Evolutionary conservation across 2,329 filamentous ascomycete genomes (phyloP).

Genomic region (Dactylellina parvicollis): DNA sequence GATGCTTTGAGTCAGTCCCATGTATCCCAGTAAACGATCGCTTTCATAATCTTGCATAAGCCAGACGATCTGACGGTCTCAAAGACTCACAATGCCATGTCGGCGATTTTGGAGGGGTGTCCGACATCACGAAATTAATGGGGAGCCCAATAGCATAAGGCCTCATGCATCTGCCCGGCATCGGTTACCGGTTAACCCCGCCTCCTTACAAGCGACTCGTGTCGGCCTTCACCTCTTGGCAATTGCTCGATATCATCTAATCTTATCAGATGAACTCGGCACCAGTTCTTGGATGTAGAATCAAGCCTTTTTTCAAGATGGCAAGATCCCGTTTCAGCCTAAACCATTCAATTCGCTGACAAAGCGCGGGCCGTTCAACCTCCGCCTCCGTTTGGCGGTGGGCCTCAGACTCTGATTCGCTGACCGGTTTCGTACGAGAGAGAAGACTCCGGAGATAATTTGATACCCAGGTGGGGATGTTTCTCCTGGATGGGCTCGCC

Average conservation of each 20-base stretch:
- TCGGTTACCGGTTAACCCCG: not conserved
- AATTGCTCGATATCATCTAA: not conserved
- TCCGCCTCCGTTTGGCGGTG: conserved; percentile 36
- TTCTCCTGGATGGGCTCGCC: conserved; percentile 11
- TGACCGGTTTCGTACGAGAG: conserved; percentile 43
- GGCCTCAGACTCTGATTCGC: conserved; percentile 21
- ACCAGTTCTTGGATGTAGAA: conserved; percentile 15
- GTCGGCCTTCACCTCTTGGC: not conserved
- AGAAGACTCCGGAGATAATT: conserved; percentile 48
- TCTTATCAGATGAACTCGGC: conserved; percentile 43
- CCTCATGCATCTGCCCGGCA: not conserved
- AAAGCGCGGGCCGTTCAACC: conserved; percentile 37
- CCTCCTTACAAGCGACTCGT: not conserved
- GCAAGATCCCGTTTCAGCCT: conserved; percentile 20
- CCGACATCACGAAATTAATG: not conserved
- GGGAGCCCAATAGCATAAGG: not conserved
- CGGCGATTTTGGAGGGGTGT: not conserved
- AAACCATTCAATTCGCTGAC: conserved; percentile 15
- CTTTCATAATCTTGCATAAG: conserved; percentile 1
- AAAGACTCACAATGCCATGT: not conserved
- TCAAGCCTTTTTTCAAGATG: conserved; percentile 13
- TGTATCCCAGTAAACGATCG: not conserved
- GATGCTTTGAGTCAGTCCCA: no score
- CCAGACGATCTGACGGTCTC: no score
- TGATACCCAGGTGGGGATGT: conserved; percentile 1